phyloP scores from a whole-genome alignment of 768 basidiomycete species.

The Bullera alba region DNA sequence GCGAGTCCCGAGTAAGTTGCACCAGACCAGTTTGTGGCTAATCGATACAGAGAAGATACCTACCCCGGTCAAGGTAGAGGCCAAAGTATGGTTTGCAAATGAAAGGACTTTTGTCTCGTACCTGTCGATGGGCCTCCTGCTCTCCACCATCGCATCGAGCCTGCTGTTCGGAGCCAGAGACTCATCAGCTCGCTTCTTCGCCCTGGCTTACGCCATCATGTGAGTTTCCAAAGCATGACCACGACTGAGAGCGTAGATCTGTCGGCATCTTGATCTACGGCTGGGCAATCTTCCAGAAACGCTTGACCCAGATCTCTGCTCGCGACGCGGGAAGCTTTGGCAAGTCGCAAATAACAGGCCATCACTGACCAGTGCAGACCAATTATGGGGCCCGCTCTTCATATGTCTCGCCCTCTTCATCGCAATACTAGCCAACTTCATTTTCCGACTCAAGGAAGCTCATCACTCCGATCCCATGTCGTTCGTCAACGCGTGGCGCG shows the following conservation, averaged over 20 bases:
- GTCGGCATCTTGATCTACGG: constrained; percentile 64
- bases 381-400: constrained; percentile 70
- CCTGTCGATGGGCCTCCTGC: constrained; percentile 73
- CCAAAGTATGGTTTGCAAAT: constrained; percentile 96
- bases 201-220: constrained; percentile 72
- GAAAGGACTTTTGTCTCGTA: constrained; percentile 85
- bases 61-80: constrained; percentile 67
- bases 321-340: constrained; percentile 86
- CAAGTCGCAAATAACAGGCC: constrained; percentile 44
- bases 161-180: constrained; percentile 74
- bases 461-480: constrained; percentile 25
- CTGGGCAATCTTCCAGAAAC: constrained; percentile 73
- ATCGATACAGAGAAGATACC: constrained; percentile 39
- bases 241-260: constrained; percentile 26
- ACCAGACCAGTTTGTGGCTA: too few relatives aligned
- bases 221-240: constrained; percentile 50
- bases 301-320: constrained; percentile 82
- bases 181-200: constrained; percentile 64
- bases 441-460: constrained; percentile 30
- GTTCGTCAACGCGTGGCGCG: constrained; percentile 25
- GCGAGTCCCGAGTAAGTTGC: constrained; percentile 36
- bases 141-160: constrained; percentile 76
- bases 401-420: constrained; percentile 77
- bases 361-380: constrained; percentile 53
- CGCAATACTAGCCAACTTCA: constrained; percentile 64